phyloP scores from a whole-genome alignment of 352 stramenopile genomes.

The Globisporangium paroecandrum region DNA sequence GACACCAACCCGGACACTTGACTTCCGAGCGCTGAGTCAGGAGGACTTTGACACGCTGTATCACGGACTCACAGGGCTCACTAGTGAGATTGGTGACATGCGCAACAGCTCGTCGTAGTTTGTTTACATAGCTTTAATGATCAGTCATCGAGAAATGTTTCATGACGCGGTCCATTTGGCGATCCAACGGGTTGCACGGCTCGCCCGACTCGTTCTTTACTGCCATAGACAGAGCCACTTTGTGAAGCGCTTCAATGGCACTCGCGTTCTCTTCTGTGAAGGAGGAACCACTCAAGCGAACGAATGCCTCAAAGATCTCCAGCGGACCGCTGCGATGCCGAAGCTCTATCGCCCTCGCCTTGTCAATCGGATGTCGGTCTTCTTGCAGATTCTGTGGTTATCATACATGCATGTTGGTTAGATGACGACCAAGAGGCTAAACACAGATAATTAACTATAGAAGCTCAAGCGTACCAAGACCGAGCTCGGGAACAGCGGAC shows the following conservation, averaged over 20 bases:
- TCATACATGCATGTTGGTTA: neutral
- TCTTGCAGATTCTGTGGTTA: constrained; percentile 3
- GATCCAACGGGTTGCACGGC: constrained; percentile 12
- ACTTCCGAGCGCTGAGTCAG: constrained; percentile 33
- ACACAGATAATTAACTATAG: neutral
- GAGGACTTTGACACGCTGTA: constrained; percentile 35
- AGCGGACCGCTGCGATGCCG: constrained; percentile 12
- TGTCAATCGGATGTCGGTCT: neutral
- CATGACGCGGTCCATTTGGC: constrained; percentile 10
- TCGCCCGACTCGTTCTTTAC: neutral
- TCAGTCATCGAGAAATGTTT: neutral
- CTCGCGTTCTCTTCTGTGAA: neutral
- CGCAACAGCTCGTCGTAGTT: constrained; percentile 1
- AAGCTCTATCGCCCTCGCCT: neutral
- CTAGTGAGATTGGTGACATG: constrained; percentile 17
- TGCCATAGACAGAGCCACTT: neutral
- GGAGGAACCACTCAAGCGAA: neutral
- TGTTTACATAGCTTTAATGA: neutral
- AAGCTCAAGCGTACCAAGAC: constrained; percentile 30
- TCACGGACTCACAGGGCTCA: constrained; percentile 27
- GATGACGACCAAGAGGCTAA: neutral
- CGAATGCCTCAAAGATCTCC: constrained; percentile 13
- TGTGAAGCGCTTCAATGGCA: neutral
- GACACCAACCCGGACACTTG: constrained; percentile 34
- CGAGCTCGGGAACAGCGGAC: constrained; percentile 31